These are phyloP conservation scores for Euphrasia arctica DNA, from an alignment of 305 asterid species.

Conservation along the genomic window DNA sequence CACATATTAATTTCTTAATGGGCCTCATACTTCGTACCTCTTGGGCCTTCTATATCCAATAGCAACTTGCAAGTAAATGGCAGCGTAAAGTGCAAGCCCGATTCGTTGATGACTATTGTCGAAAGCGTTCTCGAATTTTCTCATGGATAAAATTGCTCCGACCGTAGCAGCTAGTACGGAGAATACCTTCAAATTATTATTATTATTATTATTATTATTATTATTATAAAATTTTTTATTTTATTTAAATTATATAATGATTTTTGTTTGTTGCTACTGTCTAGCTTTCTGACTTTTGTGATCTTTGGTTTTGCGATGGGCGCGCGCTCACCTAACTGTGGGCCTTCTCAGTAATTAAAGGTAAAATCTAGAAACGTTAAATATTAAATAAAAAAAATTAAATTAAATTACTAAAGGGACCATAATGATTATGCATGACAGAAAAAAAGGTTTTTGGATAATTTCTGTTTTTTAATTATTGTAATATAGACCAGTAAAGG, in stretches of 20 bases:
- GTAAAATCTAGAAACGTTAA: conserved; percentile 17
- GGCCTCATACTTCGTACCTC: conserved; percentile 38
- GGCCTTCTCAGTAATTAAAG: conserved; percentile 30
- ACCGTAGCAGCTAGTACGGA: conserved; percentile 54
- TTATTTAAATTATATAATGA: no score
- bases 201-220: no score
- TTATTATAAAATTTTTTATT: no score
- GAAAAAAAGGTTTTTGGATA: conserved; percentile 9
- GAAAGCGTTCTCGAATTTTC: conserved; percentile 72
- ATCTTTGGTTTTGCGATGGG: background rate
- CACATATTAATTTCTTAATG: background rate
- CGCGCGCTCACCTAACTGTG: conserved; percentile 32
- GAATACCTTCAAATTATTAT: conserved; percentile 36
- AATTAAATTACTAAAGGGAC: conserved; percentile 26
- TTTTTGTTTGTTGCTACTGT: background rate
- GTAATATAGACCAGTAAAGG: conserved; percentile 28
- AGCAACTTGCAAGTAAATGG: conserved; percentile 55
- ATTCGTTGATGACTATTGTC: conserved; percentile 76
- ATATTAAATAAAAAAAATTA: conserved; percentile 19
- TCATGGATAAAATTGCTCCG: conserved; percentile 67
- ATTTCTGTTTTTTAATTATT: conserved; percentile 22
- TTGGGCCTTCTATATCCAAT: conserved; percentile 63
- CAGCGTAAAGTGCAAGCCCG: conserved; percentile 72
- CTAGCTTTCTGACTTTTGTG: background rate
- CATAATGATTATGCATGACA: conserved; percentile 43